phyloP scores from a whole-genome alignment of 208 protist genomes.

The Acanthamoeba lenticulata region DNA sequence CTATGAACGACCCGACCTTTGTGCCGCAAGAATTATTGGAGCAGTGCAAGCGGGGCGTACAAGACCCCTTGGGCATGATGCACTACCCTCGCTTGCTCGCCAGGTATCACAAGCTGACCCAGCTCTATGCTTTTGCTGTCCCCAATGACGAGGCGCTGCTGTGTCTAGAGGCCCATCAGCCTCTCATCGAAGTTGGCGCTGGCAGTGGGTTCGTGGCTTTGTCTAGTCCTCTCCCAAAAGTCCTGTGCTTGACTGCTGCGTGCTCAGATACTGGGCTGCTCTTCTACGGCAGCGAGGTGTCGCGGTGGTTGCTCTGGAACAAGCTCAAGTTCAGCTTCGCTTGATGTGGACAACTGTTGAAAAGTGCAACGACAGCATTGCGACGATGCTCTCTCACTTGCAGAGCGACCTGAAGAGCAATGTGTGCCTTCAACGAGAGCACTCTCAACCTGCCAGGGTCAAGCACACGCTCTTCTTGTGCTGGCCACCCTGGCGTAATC shows the following conservation, averaged over 20 bases:
- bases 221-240: background rate
- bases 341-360: background rate
- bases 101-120: background rate
- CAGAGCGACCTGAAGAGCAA: background rate
- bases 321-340: no score
- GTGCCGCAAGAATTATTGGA: no score
- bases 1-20: no score
- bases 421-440: background rate
- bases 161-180: background rate
- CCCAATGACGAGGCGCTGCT: background rate
- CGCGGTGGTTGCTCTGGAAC: background rate
- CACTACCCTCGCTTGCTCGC: background rate
- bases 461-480: background rate
- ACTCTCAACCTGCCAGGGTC: background rate
- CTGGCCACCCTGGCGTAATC: slow-evolving; percentile 13
- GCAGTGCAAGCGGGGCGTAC: no score
- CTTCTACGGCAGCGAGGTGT: background rate
- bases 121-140: background rate
- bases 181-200: background rate
- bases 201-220: background rate
- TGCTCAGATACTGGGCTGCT: slow-evolving; percentile 42
- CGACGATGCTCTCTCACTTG: background rate
- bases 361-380: background rate
- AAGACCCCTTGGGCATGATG: background rate
- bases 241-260: no score